Evolutionary conservation across 2,329 filamentous ascomycete species (phyloP).

Genomic region (Lachnellula arida): DNA sequence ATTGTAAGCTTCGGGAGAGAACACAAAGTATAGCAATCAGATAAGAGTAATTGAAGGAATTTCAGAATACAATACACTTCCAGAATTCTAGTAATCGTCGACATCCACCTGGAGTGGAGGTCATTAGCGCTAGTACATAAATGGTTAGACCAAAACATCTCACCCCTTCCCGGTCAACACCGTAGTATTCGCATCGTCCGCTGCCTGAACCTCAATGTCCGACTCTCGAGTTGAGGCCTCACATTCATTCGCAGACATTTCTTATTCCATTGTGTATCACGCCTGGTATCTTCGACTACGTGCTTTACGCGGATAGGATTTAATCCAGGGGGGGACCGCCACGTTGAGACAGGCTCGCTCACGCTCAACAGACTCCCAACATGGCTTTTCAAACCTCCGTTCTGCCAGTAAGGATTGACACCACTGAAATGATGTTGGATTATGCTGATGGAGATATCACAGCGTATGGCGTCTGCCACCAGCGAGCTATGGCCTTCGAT

Average conservation of each 20-base stretch:
- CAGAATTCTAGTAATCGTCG: too few species aligned
- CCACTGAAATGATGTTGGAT: background rate
- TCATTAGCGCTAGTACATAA: too few species aligned
- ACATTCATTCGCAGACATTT: constrained; percentile 6
- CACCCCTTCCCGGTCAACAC: background rate
- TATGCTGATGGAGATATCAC: background rate
- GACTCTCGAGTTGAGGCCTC: background rate
- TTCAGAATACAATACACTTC: too few species aligned
- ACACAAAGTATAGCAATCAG: too few species aligned
- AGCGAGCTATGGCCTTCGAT: constrained; percentile 41
- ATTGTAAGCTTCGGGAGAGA: too few species aligned
- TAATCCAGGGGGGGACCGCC: background rate
- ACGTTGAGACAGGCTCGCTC: background rate
- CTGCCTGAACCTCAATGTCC: background rate
- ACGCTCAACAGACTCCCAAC: background rate
- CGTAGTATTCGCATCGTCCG: background rate
- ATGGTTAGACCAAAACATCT: background rate
- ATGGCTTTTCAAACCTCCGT: constrained; percentile 28
- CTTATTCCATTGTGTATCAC: constrained; percentile 2
- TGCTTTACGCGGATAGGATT: too few species aligned
- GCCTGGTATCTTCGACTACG: background rate
- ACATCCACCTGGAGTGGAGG: too few species aligned
- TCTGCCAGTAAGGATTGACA: constrained; percentile 20
- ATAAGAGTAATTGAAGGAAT: too few species aligned
- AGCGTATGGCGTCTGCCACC: constrained; percentile 42